phyloP scores from a whole-genome alignment of 2,329 filamentous ascomycete genomes.

The Xylariomycetidae sp. region DNA sequence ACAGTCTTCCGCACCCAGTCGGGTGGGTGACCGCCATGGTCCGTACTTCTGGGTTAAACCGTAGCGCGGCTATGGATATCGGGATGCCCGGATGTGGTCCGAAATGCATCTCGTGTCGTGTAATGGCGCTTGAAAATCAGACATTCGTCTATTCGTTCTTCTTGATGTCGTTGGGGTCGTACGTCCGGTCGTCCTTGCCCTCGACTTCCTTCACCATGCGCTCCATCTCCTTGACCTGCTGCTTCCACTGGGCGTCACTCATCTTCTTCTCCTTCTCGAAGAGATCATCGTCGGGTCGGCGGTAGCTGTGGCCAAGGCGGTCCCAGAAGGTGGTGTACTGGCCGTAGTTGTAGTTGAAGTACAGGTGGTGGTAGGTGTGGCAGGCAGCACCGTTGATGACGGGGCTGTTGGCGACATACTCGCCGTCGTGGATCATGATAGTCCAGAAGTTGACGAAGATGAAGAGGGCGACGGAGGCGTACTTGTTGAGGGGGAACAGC shows the following conservation, averaged over 20 bases:
- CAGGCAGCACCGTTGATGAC: constrained; percentile 91
- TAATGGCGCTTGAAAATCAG: too few relatives aligned
- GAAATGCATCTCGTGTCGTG: too few relatives aligned
- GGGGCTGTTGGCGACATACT: constrained; percentile 87
- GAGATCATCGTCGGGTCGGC: constrained; percentile 77
- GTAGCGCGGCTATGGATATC: too few relatives aligned
- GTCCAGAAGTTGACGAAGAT: constrained; percentile 96
- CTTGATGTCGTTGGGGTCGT: constrained; percentile 40
- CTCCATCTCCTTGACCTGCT: constrained; percentile 72
- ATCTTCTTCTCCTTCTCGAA: constrained; percentile 84
- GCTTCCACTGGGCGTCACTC: constrained; percentile 71
- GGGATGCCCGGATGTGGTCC: too few relatives aligned
- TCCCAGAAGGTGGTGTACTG: constrained; percentile 94
- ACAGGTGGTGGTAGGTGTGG: constrained; percentile 85
- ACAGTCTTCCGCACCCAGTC: too few relatives aligned
- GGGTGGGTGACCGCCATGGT: too few relatives aligned
- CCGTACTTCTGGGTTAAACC: too few relatives aligned
- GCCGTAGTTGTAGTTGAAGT: constrained; percentile 88
- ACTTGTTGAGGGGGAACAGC: constrained; percentile 86
- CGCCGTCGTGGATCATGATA: constrained; percentile 91
- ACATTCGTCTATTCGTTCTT: constrained; percentile 33
- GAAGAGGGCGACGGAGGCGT: constrained; percentile 80
- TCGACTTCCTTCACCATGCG: constrained; percentile 67
- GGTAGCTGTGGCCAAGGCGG: constrained; percentile 78
- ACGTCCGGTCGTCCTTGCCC: constrained; percentile 46